phyloP scores from a whole-genome alignment of 1,284 basidiomycete species.

The Laetiporus sulphureus region DNA sequence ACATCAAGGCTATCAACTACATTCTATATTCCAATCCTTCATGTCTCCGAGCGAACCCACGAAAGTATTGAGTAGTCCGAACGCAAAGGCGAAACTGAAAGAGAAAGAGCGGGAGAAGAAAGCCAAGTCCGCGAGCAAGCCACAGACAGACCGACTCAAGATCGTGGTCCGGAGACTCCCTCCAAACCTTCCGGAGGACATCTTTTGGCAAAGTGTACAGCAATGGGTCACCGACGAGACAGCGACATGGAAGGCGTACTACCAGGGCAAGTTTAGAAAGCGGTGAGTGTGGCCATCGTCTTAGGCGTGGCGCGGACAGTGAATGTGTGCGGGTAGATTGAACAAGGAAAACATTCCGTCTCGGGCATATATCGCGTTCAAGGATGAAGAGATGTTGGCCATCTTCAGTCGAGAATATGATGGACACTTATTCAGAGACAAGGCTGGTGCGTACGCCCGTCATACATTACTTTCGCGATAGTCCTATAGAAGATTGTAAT shows the following conservation, averaged over 20 bases:
- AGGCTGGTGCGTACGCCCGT: conserved; percentile 72
- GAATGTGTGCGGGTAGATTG: conserved; percentile 33
- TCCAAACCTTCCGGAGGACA: conserved; percentile 83
- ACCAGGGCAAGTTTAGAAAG: conserved; percentile 65
- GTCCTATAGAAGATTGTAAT: too few relatives aligned
- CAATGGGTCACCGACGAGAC: conserved; percentile 79
- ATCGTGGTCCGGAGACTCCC: conserved; percentile 85
- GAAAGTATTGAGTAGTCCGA: conserved; percentile 1
- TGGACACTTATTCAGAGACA: conserved; percentile 89
- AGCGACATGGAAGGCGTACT: conserved; percentile 60
- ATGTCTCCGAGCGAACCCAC: conserved; percentile 7
- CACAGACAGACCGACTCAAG: conserved; percentile 64
- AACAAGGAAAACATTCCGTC: conserved; percentile 82
- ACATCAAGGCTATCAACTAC: too few relatives aligned
- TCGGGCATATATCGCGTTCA: conserved; percentile 91
- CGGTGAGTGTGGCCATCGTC: conserved; percentile 40
- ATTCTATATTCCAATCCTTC: too few relatives aligned
- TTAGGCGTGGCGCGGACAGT: background rate
- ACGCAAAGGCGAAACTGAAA: conserved; percentile 10
- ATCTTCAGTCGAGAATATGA: conserved; percentile 83
- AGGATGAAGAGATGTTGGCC: conserved; percentile 62
- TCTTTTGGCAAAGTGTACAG: conserved; percentile 91
- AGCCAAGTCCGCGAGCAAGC: conserved; percentile 13
- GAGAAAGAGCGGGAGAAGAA: conserved; percentile 20
- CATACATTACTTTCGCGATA: too few relatives aligned